Percentiles rank a stretch among this genome's conserved stretches.
phyloP scores from a whole-genome alignment of 805 yeast genomes.

The Geotrichum ghanense region DNA sequence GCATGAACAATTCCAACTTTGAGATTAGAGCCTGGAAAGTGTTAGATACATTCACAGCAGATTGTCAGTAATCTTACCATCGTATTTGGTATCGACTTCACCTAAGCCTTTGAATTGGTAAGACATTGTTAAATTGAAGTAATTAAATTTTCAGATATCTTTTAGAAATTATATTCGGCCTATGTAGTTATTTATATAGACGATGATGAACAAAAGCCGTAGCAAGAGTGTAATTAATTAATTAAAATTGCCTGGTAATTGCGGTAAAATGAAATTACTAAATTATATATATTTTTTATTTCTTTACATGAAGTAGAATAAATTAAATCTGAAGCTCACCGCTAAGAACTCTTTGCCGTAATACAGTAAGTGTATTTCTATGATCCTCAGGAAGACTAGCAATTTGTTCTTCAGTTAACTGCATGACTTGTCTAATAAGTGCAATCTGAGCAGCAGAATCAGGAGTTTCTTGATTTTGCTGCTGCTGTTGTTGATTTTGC shows the following conservation, averaged over 20 bases:
- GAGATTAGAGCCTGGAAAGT: conserved; percentile 26
- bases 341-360: conserved; percentile 17
- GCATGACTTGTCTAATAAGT: conserved; percentile 40
- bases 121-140: neutral
- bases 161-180: neutral
- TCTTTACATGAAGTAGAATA: too few relatives aligned
- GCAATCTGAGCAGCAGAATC: conserved; percentile 33
- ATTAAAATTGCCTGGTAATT: too few relatives aligned
- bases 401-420: conserved; percentile 41
- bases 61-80: conserved; percentile 29
- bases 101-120: conserved; percentile 58
- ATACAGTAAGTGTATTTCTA: conserved; percentile 25
- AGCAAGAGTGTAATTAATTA: too few relatives aligned
- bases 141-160: neutral
- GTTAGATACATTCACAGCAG: neutral
- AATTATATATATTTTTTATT: too few relatives aligned
- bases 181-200: too few relatives aligned
- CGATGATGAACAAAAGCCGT: too few relatives aligned
- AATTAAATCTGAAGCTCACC: conserved; percentile 13
- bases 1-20: conserved; percentile 87
- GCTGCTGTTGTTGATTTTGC: conserved; percentile 10
- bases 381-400: conserved; percentile 41
- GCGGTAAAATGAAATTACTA: too few relatives aligned
- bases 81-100: conserved; percentile 51
- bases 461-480: conserved; percentile 4